Evolutionary conservation across 768 basidiomycete species (phyloP), one percentile per base, ranked within the genome.

Genomic region (Coprinellus micaceus): DNA sequence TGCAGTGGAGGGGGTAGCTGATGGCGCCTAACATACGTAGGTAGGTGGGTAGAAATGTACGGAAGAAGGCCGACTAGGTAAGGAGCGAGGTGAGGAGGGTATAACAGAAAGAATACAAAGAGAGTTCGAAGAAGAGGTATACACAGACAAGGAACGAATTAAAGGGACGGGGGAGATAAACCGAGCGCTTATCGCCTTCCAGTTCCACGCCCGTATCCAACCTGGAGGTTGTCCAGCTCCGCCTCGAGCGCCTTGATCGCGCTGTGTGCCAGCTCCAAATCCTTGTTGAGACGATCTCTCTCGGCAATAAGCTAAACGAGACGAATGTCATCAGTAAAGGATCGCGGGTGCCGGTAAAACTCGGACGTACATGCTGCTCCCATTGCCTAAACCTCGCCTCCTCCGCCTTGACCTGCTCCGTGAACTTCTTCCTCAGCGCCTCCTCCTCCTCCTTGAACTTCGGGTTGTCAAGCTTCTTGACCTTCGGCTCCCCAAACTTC

Each of bases 381-480:
- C 97, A 99, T 64, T 98, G 94, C 71, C 97, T 86, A 82, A 99
- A 99, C 59, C 97, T 82, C 12, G 91, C 82, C 69, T 99, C 97
- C 78, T 99, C 97, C 56, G 92, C 81, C 80, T 99, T 99, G 82
- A 99, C 97, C 77, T 99, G 97, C 74, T 99, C 97, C 28, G 97
- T 99, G 76, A 99, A 99, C 60, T 94, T 85, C 81, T 95, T 98
- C 67, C 96, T 82, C 59, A 98, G 84, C 57, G 86, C 81, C 73
- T 99, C 97, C 72, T 99, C 96, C 76, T 99, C 97, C 72, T 98
- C 97, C 79, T 95, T 95, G 86, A 96, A 99, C 75, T 98, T 98
- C 64, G 97, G 96, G 74, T 98, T 99, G 76, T 99, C 95, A 63
- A 92, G 81, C 78, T 98, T 98, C 84, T 93, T 95, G 66, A 95